These are phyloP conservation scores for Vigna reflexopilosa DNA, from an alignment of 306 rosid genomes.

Conservation along the genomic window DNA sequence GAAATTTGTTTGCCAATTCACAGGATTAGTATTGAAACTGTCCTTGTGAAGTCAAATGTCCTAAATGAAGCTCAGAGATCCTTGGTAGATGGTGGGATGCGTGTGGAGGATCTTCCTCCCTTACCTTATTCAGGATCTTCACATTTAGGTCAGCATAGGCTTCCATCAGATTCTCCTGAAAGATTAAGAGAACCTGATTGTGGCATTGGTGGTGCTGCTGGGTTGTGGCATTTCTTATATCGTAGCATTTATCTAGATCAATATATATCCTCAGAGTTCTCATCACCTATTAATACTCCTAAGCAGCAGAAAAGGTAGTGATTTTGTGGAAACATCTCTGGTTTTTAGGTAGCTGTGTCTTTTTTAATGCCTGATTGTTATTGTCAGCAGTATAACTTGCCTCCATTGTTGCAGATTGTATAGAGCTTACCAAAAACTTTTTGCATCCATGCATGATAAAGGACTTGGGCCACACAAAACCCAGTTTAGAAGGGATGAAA, in stretches of 20 bases:
- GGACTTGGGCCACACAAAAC: constrained; percentile 94
- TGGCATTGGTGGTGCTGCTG: constrained; percentile 79
- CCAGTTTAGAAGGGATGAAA: constrained; percentile 91
- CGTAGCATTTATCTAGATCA: constrained; percentile 94
- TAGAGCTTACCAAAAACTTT: constrained; percentile 88
- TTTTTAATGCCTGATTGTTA: not conserved
- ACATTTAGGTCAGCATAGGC: constrained; percentile 64
- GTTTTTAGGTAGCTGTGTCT: constrained; percentile 26
- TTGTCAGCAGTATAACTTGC: constrained; percentile 40
- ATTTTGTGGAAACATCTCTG: not conserved
- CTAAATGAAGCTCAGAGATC: constrained; percentile 90
- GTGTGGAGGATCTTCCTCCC: constrained; percentile 80
- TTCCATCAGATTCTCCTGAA: constrained; percentile 72
- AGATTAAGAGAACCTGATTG: constrained; percentile 59
- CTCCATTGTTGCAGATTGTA: constrained; percentile 65
- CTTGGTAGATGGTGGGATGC: constrained; percentile 91
- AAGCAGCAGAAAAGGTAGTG: constrained; percentile 83
- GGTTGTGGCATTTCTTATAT: constrained; percentile 96
- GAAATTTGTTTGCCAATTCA: constrained; percentile 48
- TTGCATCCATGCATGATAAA: constrained; percentile 85
- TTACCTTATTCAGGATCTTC: constrained; percentile 65
- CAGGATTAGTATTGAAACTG: constrained; percentile 84
- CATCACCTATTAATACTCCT: constrained; percentile 71
- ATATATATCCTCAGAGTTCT: constrained; percentile 89
- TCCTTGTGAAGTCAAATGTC: constrained; percentile 89